These are phyloP conservation scores for Casuarina glauca DNA, from an alignment of 306 rosid genomes.

Conservation along the genomic window DNA sequence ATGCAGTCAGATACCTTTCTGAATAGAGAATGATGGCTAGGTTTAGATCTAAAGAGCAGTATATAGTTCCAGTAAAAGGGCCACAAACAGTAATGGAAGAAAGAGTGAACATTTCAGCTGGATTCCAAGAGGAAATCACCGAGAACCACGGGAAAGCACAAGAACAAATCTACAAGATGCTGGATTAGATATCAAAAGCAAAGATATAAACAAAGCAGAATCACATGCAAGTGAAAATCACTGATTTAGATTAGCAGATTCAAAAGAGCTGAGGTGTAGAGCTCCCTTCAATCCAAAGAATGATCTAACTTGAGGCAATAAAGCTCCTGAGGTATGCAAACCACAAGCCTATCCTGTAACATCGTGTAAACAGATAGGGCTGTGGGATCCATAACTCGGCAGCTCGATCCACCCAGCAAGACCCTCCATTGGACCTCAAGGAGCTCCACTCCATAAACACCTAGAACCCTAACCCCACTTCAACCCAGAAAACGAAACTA, in stretches of 20 bases:
- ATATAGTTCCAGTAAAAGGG: too few species aligned
- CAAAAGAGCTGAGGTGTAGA: constrained; percentile 45
- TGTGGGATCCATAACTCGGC: constrained; percentile 91
- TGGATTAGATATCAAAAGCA: neutral
- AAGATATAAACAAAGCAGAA: too few species aligned
- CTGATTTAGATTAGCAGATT: neutral
- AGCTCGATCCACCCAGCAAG: constrained; percentile 71
- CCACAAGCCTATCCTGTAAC: constrained; percentile 60
- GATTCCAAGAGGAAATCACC: too few species aligned
- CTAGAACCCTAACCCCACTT: neutral
- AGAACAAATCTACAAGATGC: neutral
- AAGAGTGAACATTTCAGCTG: too few species aligned
- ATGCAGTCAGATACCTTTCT: too few species aligned
- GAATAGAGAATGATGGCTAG: too few species aligned
- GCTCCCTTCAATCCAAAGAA: constrained; percentile 99
- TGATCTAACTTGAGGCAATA: constrained; percentile 44
- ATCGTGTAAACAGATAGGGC: constrained; percentile 39
- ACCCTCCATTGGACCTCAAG: constrained; percentile 86
- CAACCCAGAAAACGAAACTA: neutral
- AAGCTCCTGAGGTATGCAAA: constrained; percentile 88
- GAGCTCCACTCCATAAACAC: constrained; percentile 65
- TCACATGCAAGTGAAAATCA: neutral
- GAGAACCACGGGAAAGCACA: too few species aligned
- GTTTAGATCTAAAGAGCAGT: too few species aligned
- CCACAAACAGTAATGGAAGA: too few species aligned